These are phyloP conservation scores for Dissoconium aciculare DNA, from an alignment of 2,329 filamentous ascomycete genomes.

Conservation along the genomic window DNA sequence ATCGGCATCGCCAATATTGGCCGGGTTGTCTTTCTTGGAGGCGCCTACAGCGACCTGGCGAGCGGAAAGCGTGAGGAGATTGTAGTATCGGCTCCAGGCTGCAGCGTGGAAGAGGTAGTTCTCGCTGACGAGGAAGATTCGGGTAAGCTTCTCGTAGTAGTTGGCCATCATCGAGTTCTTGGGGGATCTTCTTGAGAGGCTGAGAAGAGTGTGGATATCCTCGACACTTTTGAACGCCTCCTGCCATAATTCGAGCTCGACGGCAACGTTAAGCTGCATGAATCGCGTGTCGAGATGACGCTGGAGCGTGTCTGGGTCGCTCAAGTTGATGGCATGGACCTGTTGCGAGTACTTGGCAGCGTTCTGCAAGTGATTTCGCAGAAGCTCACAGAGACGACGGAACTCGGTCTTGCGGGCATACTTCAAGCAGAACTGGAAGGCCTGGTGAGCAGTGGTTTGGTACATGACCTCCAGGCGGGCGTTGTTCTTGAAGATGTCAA, in stretches of 20 bases:
- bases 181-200: conserved; percentile 89
- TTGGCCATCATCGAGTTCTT: conserved; percentile 99
- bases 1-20: conserved; percentile 65
- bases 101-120: conserved; percentile 99
- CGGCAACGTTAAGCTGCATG: conserved; percentile 94
- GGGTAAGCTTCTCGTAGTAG: conserved; percentile 98
- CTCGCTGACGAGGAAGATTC: conserved; percentile 96
- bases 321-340: conserved; percentile 99
- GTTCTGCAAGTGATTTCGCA: conserved; percentile 97
- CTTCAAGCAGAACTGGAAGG: conserved; percentile 97
- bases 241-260: conserved; percentile 96
- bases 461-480: conserved; percentile 94
- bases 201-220: conserved; percentile 94
- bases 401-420: conserved; percentile 99
- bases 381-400: conserved; percentile 90
- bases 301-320: conserved; percentile 91
- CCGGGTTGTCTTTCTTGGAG: conserved; percentile 88
- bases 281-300: conserved; percentile 96
- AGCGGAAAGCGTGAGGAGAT: conserved; percentile 80
- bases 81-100: conserved; percentile 95
- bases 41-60: conserved; percentile 67
- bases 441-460: conserved; percentile 93
- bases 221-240: conserved; percentile 98
- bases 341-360: conserved; percentile 97
- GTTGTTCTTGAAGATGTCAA: conserved; percentile 99